Evolutionary conservation across 768 basidiomycete genomes (phyloP).

Genomic region (Pleurotus cornucopiae): DNA sequence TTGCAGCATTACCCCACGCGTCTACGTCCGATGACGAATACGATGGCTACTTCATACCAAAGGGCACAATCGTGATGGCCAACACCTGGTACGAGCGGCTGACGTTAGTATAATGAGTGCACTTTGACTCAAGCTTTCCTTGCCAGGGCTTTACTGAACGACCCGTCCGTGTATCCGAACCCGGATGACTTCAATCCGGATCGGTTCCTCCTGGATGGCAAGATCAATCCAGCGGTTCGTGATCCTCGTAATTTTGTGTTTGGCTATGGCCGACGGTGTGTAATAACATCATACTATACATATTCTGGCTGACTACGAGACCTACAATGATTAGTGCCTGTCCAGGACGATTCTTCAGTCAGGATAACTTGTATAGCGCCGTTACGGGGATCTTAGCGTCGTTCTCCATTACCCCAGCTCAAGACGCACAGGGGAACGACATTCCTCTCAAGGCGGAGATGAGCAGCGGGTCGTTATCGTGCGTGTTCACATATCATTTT

Average conservation of each 20-base stretch:
- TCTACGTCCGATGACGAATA: conserved; percentile 28
- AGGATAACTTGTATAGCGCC: conserved; percentile 18
- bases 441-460: conserved; percentile 15
- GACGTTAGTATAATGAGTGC: not conserved
- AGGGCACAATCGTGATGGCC: conserved; percentile 22
- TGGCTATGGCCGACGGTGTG: conserved; percentile 14
- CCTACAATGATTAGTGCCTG: conserved; percentile 14
- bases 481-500: not conserved
- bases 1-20: conserved; percentile 25
- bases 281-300: not conserved
- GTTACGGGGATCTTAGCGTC: conserved; percentile 19
- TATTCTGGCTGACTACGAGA: not conserved
- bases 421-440: conserved; percentile 15
- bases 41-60: conserved; percentile 29
- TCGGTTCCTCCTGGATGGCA: conserved; percentile 11
- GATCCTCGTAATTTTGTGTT: conserved; percentile 11
- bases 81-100: conserved; percentile 23
- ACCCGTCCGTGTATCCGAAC: not conserved
- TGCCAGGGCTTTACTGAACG: not conserved
- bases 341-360: conserved; percentile 20
- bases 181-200: conserved; percentile 4
- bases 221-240: conserved; percentile 8
- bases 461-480: conserved; percentile 16
- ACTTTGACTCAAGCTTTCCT: not conserved
- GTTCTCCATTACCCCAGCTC: conserved; percentile 17